A percentile compares a stretch with the other conserved stretches of the same genome.
phyloP scores from a whole-genome alignment of 805 yeast species.

The Henningerozyma blattae region DNA sequence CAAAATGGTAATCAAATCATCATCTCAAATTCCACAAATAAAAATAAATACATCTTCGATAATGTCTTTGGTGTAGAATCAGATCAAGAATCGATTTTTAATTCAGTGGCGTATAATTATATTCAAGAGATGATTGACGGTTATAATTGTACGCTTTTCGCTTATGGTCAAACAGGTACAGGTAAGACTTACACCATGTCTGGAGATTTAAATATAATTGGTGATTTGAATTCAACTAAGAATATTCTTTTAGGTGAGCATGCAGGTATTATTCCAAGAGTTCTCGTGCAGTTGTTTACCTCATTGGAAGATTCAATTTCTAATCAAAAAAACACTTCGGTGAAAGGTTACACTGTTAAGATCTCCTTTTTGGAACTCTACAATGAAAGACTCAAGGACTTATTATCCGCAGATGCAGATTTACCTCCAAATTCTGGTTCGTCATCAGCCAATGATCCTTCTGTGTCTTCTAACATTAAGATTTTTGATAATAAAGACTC shows the following conservation, averaged over 20 bases:
- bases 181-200: conserved; percentile 72
- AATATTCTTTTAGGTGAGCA: conserved; percentile 26
- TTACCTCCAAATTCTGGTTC: conserved; percentile 1
- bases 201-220: conserved; percentile 44
- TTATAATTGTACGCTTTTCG: conserved; percentile 68
- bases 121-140: conserved; percentile 57
- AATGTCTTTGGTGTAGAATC: conserved; percentile 73
- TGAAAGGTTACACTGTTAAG: conserved; percentile 50
- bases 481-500: background rate
- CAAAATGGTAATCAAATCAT: conserved; percentile 34
- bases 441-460: background rate
- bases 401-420: conserved; percentile 26
- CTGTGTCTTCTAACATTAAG: background rate
- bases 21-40: conserved; percentile 23
- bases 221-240: conserved; percentile 18
- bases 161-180: conserved; percentile 85
- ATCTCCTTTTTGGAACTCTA: conserved; percentile 71
- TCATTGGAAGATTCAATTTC: too few species aligned
- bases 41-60: conserved; percentile 57
- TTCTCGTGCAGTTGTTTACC: conserved; percentile 42
- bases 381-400: conserved; percentile 68
- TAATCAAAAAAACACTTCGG: conserved; percentile 14
- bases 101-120: conserved; percentile 46
- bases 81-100: conserved; percentile 56
- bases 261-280: conserved; percentile 57